Conservation (phyloP, 2,329 filamentous ascomycete species). For the Ceratocystis smalleyi region DNA sequence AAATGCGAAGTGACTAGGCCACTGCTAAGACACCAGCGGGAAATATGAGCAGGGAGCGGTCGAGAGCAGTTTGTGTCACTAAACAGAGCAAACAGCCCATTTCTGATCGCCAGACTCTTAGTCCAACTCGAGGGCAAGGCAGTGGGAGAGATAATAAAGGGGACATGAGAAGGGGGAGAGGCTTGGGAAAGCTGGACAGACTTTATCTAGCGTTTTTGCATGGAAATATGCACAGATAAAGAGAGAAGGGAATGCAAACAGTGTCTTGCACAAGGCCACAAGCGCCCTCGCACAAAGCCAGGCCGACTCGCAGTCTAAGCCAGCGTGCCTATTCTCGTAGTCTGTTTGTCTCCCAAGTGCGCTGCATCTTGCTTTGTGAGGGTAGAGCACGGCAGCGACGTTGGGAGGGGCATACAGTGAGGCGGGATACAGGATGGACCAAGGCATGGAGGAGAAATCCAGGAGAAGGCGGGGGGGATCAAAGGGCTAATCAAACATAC, state of each 20-base stretch:
- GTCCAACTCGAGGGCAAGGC: too few species aligned
- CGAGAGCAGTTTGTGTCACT: not conserved
- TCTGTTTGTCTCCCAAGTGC: not conserved
- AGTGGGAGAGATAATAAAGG: not conserved
- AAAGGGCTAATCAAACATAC: too few species aligned
- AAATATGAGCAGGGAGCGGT: not conserved
- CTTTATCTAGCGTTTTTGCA: not conserved
- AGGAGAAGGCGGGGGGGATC: too few species aligned
- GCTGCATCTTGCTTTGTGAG: not conserved
- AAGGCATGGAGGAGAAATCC: too few species aligned
- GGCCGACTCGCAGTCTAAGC: not conserved
- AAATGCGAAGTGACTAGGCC: too few species aligned
- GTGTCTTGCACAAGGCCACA: not conserved
- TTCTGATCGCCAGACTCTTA: too few species aligned
- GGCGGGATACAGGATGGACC: too few species aligned
- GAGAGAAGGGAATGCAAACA: not conserved
- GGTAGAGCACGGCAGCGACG: not conserved
- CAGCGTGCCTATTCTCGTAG: not conserved
- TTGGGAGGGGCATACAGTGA: too few species aligned
- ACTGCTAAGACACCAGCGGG: not conserved
- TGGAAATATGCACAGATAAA: too few species aligned
- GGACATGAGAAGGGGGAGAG: not conserved
- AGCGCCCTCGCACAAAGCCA: not conserved
- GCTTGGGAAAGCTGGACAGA: not conserved
- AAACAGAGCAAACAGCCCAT: too few species aligned